phyloP scores from a whole-genome alignment of 768 basidiomycete species.

The Lentinula raphanica region DNA sequence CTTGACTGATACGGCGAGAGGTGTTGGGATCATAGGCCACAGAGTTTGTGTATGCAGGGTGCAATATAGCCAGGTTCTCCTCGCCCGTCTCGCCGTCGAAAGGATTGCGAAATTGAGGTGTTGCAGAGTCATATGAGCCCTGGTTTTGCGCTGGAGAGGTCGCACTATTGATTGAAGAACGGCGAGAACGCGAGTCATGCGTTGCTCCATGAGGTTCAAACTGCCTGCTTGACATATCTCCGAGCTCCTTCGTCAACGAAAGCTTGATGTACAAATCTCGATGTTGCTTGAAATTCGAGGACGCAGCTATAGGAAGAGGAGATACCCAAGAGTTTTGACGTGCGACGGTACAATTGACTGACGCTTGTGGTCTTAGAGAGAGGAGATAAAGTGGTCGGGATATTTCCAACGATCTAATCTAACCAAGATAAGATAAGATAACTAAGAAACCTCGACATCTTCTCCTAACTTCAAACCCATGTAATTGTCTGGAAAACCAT shows the following conservation, averaged over 20 bases:
- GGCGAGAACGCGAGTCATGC: background rate
- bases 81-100: background rate
- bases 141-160: background rate
- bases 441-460: constrained; percentile 3
- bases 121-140: background rate
- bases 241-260: too few relatives aligned
- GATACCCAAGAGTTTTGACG: background rate
- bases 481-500: constrained; percentile 43
- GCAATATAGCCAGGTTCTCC: background rate
- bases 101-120: background rate
- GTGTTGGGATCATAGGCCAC: background rate
- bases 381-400: too few relatives aligned
- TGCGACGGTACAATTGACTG: too few relatives aligned
- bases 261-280: too few relatives aligned
- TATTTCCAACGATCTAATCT: too few relatives aligned
- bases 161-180: background rate
- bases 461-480: constrained; percentile 53
- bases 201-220: background rate
- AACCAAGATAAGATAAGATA: background rate
- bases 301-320: background rate
- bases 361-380: too few relatives aligned
- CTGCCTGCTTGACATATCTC: background rate
- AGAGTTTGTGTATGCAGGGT: background rate
- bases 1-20: constrained; percentile 18
- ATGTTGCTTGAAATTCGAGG: too few relatives aligned